phyloP scores from a whole-genome alignment of 129 eudicot species.

The Pseudognaphalium luteoalbum region DNA sequence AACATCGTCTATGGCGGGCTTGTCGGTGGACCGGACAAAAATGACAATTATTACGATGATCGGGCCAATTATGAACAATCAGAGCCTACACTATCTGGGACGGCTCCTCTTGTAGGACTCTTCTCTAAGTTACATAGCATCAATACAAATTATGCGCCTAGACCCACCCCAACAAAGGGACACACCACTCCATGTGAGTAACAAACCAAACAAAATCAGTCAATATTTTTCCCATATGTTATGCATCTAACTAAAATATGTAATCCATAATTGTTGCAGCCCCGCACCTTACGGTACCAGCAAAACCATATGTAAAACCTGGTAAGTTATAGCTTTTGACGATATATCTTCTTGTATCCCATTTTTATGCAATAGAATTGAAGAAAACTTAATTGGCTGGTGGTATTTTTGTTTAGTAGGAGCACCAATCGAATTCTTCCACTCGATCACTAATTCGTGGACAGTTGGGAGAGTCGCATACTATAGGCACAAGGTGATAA shows the following conservation, averaged over 20 bases:
- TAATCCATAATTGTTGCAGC: slow-evolving; percentile 29
- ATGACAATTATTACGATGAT: slow-evolving; percentile 69
- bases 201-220: not conserved
- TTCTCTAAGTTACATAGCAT: slow-evolving; percentile 60
- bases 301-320: slow-evolving; percentile 33
- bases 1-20: slow-evolving; percentile 73
- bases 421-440: slow-evolving; percentile 59
- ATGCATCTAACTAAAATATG: slow-evolving; percentile 1
- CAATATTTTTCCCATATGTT: not conserved
- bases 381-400: slow-evolving; percentile 17
- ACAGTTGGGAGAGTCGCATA: slow-evolving; percentile 54
- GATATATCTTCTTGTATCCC: not conserved
- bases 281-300: slow-evolving; percentile 26
- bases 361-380: slow-evolving; percentile 1
- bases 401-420: slow-evolving; percentile 31
- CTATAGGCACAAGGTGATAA: slow-evolving; percentile 75
- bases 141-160: slow-evolving; percentile 40
- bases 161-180: slow-evolving; percentile 33
- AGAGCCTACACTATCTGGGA: slow-evolving; percentile 78
- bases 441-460: slow-evolving; percentile 83
- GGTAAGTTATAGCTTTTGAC: slow-evolving; percentile 30
- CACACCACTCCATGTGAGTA: slow-evolving; percentile 41
- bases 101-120: slow-evolving; percentile 92
- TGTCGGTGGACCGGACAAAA: slow-evolving; percentile 80
- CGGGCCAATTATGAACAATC: slow-evolving; percentile 82